Evolutionary conservation across 2,329 filamentous ascomycete species (phyloP).

Genomic region (Davidsoniella neocaledoniae): DNA sequence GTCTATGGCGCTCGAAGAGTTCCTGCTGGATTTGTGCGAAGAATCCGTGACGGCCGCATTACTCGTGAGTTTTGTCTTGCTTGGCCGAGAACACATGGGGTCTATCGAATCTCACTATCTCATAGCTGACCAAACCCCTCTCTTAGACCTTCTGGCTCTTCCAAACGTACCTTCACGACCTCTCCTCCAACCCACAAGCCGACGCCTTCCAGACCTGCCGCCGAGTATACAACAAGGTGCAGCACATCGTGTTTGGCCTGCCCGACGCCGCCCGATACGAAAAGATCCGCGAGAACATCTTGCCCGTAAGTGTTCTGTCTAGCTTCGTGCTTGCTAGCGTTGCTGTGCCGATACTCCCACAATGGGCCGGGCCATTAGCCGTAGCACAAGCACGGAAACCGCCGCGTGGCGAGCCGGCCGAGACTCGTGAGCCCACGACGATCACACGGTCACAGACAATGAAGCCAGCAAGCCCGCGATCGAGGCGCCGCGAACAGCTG

Average conservation of each 20-base stretch:
- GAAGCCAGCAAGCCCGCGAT: slow-evolving; percentile 30
- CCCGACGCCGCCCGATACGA: slow-evolving; percentile 52
- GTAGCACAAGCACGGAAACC: slow-evolving; percentile 69
- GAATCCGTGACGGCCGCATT: slow-evolving; percentile 74
- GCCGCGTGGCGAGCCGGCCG: slow-evolving; percentile 29
- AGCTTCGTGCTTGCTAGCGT: slow-evolving; percentile 66
- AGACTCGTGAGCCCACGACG: slow-evolving; percentile 32
- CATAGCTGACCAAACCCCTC: slow-evolving; percentile 1
- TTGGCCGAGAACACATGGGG: background rate
- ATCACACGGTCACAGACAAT: slow-evolving; percentile 50
- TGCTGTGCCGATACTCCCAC: slow-evolving; percentile 57
- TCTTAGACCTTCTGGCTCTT: slow-evolving; percentile 75
- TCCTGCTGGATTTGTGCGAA: slow-evolving; percentile 70
- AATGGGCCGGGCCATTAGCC: slow-evolving; percentile 63
- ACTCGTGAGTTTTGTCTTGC: slow-evolving; percentile 39
- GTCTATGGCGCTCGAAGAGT: slow-evolving; percentile 81
- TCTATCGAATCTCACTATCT: slow-evolving; percentile 3
- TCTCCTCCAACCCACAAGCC: slow-evolving; percentile 57
- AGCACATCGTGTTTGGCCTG: slow-evolving; percentile 71
- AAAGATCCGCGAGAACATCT: slow-evolving; percentile 64
- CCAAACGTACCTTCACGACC: slow-evolving; percentile 72
- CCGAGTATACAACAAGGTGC: slow-evolving; percentile 74
- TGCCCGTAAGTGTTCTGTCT: slow-evolving; percentile 65
- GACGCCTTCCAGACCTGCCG: slow-evolving; percentile 68
- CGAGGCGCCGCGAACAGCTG: slow-evolving; percentile 23